Evolutionary conservation across 2,329 filamentous ascomycete genomes (phyloP), one percentile per base, ranked within the genome.

Genomic region (Epichloe aotearoae): DNA sequence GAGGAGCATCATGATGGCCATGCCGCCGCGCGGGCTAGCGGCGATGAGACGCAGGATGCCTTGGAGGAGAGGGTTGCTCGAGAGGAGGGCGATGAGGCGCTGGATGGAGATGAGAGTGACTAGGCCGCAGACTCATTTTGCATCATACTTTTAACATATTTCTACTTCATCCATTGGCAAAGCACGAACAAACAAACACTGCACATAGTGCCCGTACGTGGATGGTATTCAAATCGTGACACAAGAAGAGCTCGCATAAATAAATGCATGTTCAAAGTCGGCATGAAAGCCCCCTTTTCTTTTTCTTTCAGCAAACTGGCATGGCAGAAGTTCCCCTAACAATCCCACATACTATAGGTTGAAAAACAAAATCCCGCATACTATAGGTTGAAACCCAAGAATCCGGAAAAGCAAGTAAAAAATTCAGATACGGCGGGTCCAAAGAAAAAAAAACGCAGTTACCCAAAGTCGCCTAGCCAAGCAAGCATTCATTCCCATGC

Each of bases 91-190:
- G 80, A 83, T 52, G 82, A 84, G 56, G 82, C 79, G 12, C 63
- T 83, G 52, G 80, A 82, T 56, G 79, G 76, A 11, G 74, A 77
- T 48, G 79, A 82, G 54, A 81, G 77, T 57, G 77, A 80, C 51
- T 80, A 61, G 34, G 14, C 1, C 1, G 7, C 4, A 30, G 26
- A 30, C 8, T 30, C 26, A 8, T 8, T 26, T 8, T 3, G 26
- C 26, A 30, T 30, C 26, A 30, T 30, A 4, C 3, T 11, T 30
- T 30, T 4, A 1, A 30, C 8, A 4, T 11, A 1, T 30, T 30
- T 30, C 10, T 30, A 11, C 26, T 30, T 30, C 8, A 11, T 30
- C 26, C 26, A 30, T 30, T 8, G 26, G 8, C 26, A 11, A 11
- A 1, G 23, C 23, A 30, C 23, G 2, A 23, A 26, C 23, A 26